Conservation (phyloP, 345 rosid genomes). For the Dimocarpus longan region DNA sequence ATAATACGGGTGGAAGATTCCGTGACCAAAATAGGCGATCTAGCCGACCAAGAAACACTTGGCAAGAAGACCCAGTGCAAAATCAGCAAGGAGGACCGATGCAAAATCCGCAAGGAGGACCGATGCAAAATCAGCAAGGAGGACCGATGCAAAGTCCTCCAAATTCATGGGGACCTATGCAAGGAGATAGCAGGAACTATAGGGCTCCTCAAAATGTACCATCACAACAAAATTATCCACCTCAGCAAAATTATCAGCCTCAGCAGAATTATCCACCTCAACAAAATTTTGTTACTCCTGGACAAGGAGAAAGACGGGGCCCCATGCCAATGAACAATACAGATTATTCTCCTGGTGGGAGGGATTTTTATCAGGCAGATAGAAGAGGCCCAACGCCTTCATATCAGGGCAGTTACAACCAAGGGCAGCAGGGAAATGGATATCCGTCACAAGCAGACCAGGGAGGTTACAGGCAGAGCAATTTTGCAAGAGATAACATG, state of each 20-base stretch:
- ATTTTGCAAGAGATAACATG: constrained; percentile 27
- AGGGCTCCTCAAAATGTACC: constrained; percentile 45
- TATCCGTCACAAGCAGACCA: constrained; percentile 36
- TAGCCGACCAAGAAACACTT: constrained; percentile 43
- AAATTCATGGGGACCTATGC: constrained; percentile 43
- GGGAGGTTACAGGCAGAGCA: constrained; percentile 26
- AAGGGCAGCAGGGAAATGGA: constrained; percentile 43
- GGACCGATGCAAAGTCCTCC: constrained; percentile 25
- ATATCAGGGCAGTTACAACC: constrained; percentile 42
- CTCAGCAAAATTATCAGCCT: constrained; percentile 26
- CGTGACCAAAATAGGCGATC: constrained; percentile 44
- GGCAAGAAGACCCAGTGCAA: constrained; percentile 38
- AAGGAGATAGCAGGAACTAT: constrained; percentile 49
- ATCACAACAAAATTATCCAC: constrained; percentile 12
- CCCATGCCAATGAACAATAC: constrained; percentile 42
- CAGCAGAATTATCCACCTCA: constrained; percentile 15
- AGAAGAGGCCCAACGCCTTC: constrained; percentile 41
- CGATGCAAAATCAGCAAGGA: constrained; percentile 44
- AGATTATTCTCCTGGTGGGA: constrained; percentile 41
- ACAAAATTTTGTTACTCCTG: constrained; percentile 38
- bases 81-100: constrained; percentile 48
- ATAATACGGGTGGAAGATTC: constrained; percentile 37
- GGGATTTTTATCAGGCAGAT: constrained; percentile 28
- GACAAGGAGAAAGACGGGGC: constrained; percentile 40
- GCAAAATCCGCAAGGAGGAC: constrained; percentile 50